Percentiles rank a stretch among this genome's conserved stretches.
phyloP scores from a whole-genome alignment of 2,329 filamentous ascomycete species.

The Pseudogymnoascus sp. region DNA sequence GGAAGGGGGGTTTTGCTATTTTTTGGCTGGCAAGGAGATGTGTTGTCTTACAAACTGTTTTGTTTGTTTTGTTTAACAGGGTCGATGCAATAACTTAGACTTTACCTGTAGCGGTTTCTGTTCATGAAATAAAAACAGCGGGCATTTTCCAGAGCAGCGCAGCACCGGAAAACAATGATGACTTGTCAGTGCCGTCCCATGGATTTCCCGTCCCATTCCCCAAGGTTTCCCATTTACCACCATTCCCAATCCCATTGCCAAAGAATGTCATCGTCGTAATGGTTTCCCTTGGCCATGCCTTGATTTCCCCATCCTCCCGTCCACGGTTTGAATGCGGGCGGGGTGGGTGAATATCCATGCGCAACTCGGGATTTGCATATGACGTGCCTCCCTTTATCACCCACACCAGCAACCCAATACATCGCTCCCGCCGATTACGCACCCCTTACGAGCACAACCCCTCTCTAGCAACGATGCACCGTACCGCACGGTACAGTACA shows the following conservation, averaged over 20 bases:
- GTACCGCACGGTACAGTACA: no score
- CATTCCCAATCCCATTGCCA: not conserved
- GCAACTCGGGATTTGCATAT: not conserved
- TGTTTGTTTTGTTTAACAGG: not conserved
- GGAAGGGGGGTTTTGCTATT: not conserved
- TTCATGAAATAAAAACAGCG: not conserved
- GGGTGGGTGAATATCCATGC: not conserved
- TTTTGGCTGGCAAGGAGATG: not conserved
- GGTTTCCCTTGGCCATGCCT: not conserved
- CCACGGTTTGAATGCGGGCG: no score
- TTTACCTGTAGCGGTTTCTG: not conserved
- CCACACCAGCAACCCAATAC: not conserved
- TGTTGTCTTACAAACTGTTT: not conserved
- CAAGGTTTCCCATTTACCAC: no score
- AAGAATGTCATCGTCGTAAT: not conserved
- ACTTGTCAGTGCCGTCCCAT: no score
- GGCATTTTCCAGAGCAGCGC: not conserved
- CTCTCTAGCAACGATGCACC: no score
- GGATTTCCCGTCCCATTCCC: no score
- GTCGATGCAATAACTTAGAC: slow-evolving; percentile 1
- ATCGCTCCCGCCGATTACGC: not conserved
- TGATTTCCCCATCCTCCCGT: not conserved
- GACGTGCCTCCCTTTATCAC: not conserved
- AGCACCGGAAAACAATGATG: no score
- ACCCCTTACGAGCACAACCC: not conserved